phyloP scores from a whole-genome alignment of 1,284 basidiomycete genomes.

The Malassezia globosa region DNA sequence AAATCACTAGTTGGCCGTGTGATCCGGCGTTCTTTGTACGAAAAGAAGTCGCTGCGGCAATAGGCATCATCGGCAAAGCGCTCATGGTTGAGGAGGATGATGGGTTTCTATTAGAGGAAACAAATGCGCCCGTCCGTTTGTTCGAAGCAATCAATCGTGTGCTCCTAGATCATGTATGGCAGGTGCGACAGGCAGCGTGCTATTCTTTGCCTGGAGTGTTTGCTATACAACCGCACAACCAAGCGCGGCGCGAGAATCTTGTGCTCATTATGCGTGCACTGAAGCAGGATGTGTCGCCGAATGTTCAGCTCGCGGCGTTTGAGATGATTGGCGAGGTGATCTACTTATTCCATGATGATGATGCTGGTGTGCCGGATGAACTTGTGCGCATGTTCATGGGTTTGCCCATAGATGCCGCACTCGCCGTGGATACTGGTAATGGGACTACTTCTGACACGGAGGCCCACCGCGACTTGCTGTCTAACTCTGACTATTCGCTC shows the following conservation, averaged over 20 bases:
- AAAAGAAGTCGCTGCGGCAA: constrained; percentile 75
- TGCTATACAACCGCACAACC: constrained; percentile 3
- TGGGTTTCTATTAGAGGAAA: constrained; percentile 51
- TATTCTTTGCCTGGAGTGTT: constrained; percentile 73
- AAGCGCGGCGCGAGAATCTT: constrained; percentile 25
- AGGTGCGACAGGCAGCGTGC: constrained; percentile 78
- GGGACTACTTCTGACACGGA: not conserved
- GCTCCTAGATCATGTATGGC: constrained; percentile 62
- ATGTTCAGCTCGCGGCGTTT: constrained; percentile 69
- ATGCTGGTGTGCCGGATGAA: constrained; percentile 56
- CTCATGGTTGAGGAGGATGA: constrained; percentile 53
- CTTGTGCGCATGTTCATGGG: constrained; percentile 68
- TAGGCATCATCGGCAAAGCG: constrained; percentile 75
- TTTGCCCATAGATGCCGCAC: constrained; percentile 39
- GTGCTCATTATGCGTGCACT: constrained; percentile 49
- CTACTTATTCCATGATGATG: constrained; percentile 64
- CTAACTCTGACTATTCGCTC: constrained; percentile 62
- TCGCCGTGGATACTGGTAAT: not conserved
- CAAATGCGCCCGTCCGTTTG: constrained; percentile 11
- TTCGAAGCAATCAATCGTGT: constrained; percentile 66
- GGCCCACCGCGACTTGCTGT: not conserved
- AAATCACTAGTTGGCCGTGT: constrained; percentile 65
- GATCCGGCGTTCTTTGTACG: constrained; percentile 75
- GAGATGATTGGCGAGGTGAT: constrained; percentile 86
- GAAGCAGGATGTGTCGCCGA: constrained; percentile 58